These are phyloP conservation scores for Microsporum canis DNA, from an alignment of 2,329 filamentous ascomycete genomes.

Conservation along the genomic window DNA sequence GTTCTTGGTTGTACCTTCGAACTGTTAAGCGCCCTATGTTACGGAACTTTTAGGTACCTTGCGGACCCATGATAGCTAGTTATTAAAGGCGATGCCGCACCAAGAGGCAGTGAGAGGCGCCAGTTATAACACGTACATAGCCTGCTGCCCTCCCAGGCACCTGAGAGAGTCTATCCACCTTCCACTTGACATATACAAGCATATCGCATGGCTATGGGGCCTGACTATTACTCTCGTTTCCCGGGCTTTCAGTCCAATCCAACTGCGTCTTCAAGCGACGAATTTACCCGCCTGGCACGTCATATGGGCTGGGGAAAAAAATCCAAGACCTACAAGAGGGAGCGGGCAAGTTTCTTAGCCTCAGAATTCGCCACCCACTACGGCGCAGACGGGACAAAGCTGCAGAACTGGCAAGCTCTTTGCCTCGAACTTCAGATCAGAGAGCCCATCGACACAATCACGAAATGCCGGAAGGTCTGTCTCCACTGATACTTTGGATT, in stretches of 20 bases:
- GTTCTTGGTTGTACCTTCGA: too few relatives aligned
- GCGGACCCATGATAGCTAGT: too few relatives aligned
- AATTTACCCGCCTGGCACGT: slow-evolving; percentile 1
- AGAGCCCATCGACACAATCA: background rate
- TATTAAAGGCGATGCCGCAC: too few relatives aligned
- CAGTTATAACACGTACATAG: too few relatives aligned
- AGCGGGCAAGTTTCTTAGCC: background rate
- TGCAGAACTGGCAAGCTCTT: background rate
- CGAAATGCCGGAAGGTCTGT: background rate
- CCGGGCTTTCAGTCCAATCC: slow-evolving; percentile 1
- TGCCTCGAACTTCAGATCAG: background rate
- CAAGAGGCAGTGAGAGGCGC: too few relatives aligned
- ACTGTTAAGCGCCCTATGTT: too few relatives aligned
- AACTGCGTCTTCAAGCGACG: background rate
- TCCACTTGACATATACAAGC: too few relatives aligned
- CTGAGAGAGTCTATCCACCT: too few relatives aligned
- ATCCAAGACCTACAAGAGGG: background rate
- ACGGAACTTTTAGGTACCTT: too few relatives aligned
- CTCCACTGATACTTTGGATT: too few relatives aligned
- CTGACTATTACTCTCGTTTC: background rate
- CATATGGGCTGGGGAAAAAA: background rate
- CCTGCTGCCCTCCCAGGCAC: too few relatives aligned
- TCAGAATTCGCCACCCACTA: slow-evolving; percentile 2
- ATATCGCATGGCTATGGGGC: background rate
- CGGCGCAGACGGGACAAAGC: background rate